Evolutionary conservation across 108 stramenopile species (phyloP), one percentile per base, ranked within the genome.

Genomic region (Fragilariopsis cylindrus): DNA sequence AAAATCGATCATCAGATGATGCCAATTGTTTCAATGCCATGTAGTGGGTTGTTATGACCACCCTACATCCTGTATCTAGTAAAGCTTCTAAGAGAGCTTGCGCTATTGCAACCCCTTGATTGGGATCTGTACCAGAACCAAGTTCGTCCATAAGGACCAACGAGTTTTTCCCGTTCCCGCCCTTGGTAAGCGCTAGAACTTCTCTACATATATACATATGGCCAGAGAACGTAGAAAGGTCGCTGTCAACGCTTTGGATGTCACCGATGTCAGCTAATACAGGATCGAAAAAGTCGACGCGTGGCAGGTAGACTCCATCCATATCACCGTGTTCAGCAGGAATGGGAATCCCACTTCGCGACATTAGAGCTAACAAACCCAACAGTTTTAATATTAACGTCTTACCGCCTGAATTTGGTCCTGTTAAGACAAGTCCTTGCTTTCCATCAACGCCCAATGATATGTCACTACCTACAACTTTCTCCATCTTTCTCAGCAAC

Each of bases 201-300:
- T 91, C 90, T 7, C 84, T 70, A 52, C 92, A 92, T 1, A 98
- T 94, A 15, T 94, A 76, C 84, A 98, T 86, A 80, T 98, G 97
- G 9, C 96, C 96, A 7, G 90, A 90, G 70, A 97, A 98, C 21
- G 97, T 98, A 15, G 97, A 98, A 16, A 97, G 73, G 58, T 96
- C 96, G n/a, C 85, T 88, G 58, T 88, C 93, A 39, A 96, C 94
- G 70, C 87, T 90, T 77, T 98, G 97, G 63, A 94, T 77, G 71
- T 98, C 97, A 7, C 97, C 97, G 65, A 98, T 97, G 76, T 97
- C 96, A 19, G 97, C 96, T 16, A 97, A 82, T 9, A 98, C 80
- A 49, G 96, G 93, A 67, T 81, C 58, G 72, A 97, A 97, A 79
- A 82, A 92, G 79, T 95, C 96, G 12, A 93, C 87, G 44, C 96